Evolutionary conservation across 352 stramenopile genomes (phyloP), one percentile per base, ranked within the genome.

Genomic region (Peronospora tabacina): DNA sequence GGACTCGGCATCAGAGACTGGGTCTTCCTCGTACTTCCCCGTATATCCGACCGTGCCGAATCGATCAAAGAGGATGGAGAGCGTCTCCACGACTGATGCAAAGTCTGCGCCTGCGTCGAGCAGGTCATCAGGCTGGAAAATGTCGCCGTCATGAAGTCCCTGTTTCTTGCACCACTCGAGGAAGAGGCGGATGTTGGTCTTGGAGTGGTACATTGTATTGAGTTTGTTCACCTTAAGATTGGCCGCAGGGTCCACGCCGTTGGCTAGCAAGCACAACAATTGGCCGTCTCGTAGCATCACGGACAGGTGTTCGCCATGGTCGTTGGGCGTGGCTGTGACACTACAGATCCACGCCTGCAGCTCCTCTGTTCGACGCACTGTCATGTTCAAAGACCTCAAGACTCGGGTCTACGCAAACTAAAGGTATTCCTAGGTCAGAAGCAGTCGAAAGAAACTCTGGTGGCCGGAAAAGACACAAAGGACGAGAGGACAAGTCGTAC

Each of bases 171-270:
- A 91, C 83, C 83, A 94, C 39, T 90, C 71, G 33, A 84, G 62
- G 47, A 94, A 94, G 28, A 86, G 67, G 12, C 73, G 75, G 36
- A 89, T 80, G 62, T 94, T 94, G 56, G 75, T 70, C 50, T 90
- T 90, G 26, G 79, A 82, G 58, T 94, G 83, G 66, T 92, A 94
- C 33, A 88, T 76, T 33, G 83, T 94, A 60, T 85, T 91, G 51
- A 94, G 76, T 50, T 87, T 87, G 63, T 92, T 94, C 48, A 91
- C 65, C 50, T 87, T 89, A 56, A 92, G 62, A 44, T 77, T 79
- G 16, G 82, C 81, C 22, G 15, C 41, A 20, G 81, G 72, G 54
- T 94, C 82, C 50, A 94, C 68, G 29, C 77, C 70, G 54, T 94
- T 94, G 16, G 82, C 83, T 29, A 94, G 68, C 32, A 86, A 63